Evolutionary conservation across 148 eudicot genomes (phyloP), one percentile per base, ranked within the genome.

Genomic region (Vaccinium darrowii): DNA sequence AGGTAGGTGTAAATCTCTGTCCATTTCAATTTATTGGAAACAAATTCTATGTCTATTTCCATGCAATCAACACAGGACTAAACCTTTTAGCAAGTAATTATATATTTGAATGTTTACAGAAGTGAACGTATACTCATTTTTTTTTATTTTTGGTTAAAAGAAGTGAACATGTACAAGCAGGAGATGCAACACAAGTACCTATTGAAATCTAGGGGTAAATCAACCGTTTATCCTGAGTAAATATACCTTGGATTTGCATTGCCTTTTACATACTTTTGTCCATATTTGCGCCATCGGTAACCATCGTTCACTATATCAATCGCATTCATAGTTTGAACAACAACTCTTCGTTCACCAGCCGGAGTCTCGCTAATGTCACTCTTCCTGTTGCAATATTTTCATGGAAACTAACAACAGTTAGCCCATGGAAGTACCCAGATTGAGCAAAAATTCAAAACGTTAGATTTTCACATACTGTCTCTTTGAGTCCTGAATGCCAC

Each of bases 271-370:
- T 92, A 84, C 81, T 97, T 97, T 89, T 97, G 99, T 60, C 99
- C 99, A 87, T 97, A 97, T 87, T 97, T 97, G 76, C 98, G 99
- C 99, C 98, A 95, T 52, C 99, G 92, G 87, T 87, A 91, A 77
- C 99, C 98, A 87, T 97, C 99, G 86, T 93, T 93, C 62, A 95
- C 92, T 69, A 94, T 80, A 90, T 97, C 99, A 83, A 95, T 94
- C 76, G 81, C 94, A 57, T 98, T 95, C 77, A 88, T 85, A 69
- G 95, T 94, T 83, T 97, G 93, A 83, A 97, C 90, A 76, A 95
- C 93, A 83, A 88, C 85, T 53, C 92, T 91, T 76, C 92, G 83
- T 83, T 95, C 95, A 88, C 76, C 83, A 86, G 76, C 74, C 4
- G 89, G 36, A 82, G 80, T 71, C 81, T 90, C 91, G 21, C 81